Base-by-base conservation (phyloP, 768 basidiomycete genomes). In the Rhizopogon salebrosus region DNA sequence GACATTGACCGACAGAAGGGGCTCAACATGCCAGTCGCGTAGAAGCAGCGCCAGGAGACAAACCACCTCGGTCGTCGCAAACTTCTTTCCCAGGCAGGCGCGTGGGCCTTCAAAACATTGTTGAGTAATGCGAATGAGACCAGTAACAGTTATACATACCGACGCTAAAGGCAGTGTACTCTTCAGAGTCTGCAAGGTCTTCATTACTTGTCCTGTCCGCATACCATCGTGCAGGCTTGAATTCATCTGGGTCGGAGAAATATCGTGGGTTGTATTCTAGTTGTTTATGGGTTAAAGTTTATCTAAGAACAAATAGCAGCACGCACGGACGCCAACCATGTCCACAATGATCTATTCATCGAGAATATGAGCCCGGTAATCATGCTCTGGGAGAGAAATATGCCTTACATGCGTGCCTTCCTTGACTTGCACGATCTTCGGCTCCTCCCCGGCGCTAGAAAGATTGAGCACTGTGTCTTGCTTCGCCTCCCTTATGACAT, bases 81-180 rank as follows among this genome's bases (percentile, higher is more conserved):
- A 84, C 54, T 74, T 79, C 26, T 78, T 68, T 4, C 82, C 83
- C 11, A 82, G 64, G 55, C 83, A 85, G 14, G 63, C 59, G 14
- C 80, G 74, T 27, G 80, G 79, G 42, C 78, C 78, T 74, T 54
- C 23, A 54, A n/a, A 13, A 41, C 58, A 38, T 53, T 41, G 8
- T 10, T n/a, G 34, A 53, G 4, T 35, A 8, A 3, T 13, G 40
- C 20, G 14, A 45, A 27, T 27, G 5, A 16, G 13, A 6, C 37
- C 11, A 14, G 9, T 24, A 52, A 16, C 6, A 4, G 20, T 34
- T 3, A 34, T 31, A 53, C 52, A 37, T 41, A 66, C 64, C 63
- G 22, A 61, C 41, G 27, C 62, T 62, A 35, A 64, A 66, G 8
- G 60, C 59, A 0, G 63, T 64, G 43, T 52, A 58, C 34, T 59